Conservation (phyloP, 345 rosid species). For the Jatropha curcas region DNA sequence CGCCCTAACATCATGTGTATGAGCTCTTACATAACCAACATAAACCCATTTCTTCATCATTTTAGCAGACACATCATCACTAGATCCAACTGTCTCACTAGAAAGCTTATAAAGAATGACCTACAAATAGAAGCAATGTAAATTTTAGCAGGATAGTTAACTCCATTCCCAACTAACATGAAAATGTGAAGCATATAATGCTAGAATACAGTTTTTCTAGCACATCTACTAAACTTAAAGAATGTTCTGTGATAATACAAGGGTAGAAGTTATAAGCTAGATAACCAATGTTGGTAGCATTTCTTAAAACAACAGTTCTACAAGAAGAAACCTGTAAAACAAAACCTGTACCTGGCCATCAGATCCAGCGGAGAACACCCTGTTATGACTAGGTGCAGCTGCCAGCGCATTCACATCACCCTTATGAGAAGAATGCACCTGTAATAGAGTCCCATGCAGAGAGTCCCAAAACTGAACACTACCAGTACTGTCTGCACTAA, state of each 20-base stretch:
- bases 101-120: slow-evolving; percentile 80
- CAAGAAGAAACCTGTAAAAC: neutral
- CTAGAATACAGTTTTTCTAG: neutral
- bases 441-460: slow-evolving; percentile 77
- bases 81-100: slow-evolving; percentile 33
- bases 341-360: slow-evolving; percentile 76
- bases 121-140: slow-evolving; percentile 38
- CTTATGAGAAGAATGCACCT: slow-evolving; percentile 76
- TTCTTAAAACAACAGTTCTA: slow-evolving; percentile 2
- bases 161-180: neutral
- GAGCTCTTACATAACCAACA: slow-evolving; percentile 79
- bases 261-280: neutral
- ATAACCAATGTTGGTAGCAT: no score
- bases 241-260: neutral
- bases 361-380: slow-evolving; percentile 90
- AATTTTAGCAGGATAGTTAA: slow-evolving; percentile 8
- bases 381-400: slow-evolving; percentile 77
- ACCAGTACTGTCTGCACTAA: slow-evolving; percentile 93
- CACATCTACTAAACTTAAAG: neutral
- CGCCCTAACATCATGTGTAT: slow-evolving; percentile 91
- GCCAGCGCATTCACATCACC: slow-evolving; percentile 88
- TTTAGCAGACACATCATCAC: slow-evolving; percentile 39
- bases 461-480: slow-evolving; percentile 95
- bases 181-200: neutral
- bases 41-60: slow-evolving; percentile 75